Base-by-base conservation (phyloP, 768 basidiomycete species). In the Mycena chlorophos region DNA sequence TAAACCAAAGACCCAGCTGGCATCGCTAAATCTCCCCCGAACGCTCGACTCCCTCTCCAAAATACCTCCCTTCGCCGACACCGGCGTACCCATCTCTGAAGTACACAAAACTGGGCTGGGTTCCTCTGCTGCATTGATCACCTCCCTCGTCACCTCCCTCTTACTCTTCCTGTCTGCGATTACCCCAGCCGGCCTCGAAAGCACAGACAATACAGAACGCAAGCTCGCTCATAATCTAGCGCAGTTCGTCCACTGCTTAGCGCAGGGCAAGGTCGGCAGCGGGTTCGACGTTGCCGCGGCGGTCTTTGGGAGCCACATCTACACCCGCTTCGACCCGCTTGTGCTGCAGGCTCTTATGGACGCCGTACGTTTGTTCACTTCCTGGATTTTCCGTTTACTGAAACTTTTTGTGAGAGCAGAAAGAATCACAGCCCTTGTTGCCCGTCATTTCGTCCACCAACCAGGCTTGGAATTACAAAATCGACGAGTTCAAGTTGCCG, bases 81-180 rank as follows among this genome's bases (percentile, higher is more conserved):
- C 90, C 16, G 82, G 85, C 53, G 87, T 88, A 46, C 73, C 71
- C 0, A 77, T 99, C 31, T 73, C 79, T 0, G 75, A 91, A 48
- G 95, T 96, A n/a, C 94, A 98, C 80, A 99, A 99, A 75, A 98
- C 97, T 0, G 97, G 97, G 8, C 84, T 98, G 46, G 97, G 97
- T 37, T 98, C 95, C 5, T 97, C 94, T 2, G 97, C 97, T 4
- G 94, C 97, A 0, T 82, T 99, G 60, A 97, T 98, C 69, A 98
- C 97, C 2, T 96, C 96, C 40, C 83, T 98, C 56, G 89, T 94
- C 49, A 86, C 91, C 40, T 87, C 86, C 2, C 80, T 99, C 29
- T 82, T 98, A 25, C 73, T 93, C 25, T 91, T 92, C 64, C 78
- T 93, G 57, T 71, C 74, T 30, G 78, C 86, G 53, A 82, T 95